Evolutionary conservation across 169 alveolate species (phyloP), one percentile per base, ranked within the genome.

Genomic region (Cryptosporidium muris): DNA sequence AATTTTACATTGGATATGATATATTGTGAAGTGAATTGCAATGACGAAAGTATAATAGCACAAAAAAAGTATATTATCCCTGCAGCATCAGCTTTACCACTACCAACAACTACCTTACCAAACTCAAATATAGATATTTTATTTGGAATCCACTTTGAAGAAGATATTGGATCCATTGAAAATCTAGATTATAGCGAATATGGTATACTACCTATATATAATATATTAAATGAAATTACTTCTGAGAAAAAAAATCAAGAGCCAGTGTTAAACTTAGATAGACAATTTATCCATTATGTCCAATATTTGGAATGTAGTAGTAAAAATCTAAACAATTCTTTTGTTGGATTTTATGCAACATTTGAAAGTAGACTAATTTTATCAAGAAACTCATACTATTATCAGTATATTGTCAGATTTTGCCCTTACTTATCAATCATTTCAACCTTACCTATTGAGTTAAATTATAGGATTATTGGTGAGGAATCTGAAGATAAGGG

Each of bases 381-480:
- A 16, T 60, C 4, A 5, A 47, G 43, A 14, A 40, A 56, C 43
- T 14, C 36, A n/a, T 25, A 9, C 7, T 74, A 54, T 43, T 34
- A 43, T 16, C 54, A 60, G 11, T 74, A 74, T 45, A 7, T 42
- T 40, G 11, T 74, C 14, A 74, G 48, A 43, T 56, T 74, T 45
- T 58, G 60, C 6, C 85, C 85, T 6, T 74, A 58, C 34, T 7
- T 74, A 4, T 58, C 67, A 1, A 45, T 74, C 4, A 48, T 74
- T 42, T 74, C 85, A 16, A 74, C 85, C 4, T 37, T 74, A 14
- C 85, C 85, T 25, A 11, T 74, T 11, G 48, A 56, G 14, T n/a
- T 74, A 8, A 54, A 74, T 4, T 74, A 60, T 51, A 74, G 85
- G 40, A 11, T 74, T 14, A 47, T 37, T 12, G 54, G 43, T 34